Base-by-base conservation (phyloP, 2,329 filamentous ascomycete genomes). In the Emmonsiellopsis sp. region DNA sequence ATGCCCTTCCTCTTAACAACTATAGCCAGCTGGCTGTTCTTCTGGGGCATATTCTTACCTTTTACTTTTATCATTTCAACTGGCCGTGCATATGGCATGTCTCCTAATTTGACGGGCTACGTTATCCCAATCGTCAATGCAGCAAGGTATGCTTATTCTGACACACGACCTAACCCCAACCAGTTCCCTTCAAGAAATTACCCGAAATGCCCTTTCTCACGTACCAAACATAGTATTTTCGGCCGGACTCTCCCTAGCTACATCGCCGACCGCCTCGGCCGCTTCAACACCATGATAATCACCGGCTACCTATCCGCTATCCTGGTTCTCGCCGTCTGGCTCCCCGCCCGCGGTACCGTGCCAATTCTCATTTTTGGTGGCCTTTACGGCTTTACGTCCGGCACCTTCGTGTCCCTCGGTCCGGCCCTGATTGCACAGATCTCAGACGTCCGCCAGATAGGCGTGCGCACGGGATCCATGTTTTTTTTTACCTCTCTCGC, bases 321-420 rank as follows among this genome's bases (percentile, higher is more conserved):
- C 37, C 59, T 80, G 1, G 72, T 75, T 10, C 67, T 83, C 0
- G 77, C 74, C 32, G 65, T 85, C 2, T 79, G 81, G 81, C 68
- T 82, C 4, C 75, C 77, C 1, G 75, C 72, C 9, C 71, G 69
- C 2, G 72, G 72, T 39, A 78, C 82, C 8, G 76, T 77, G 0
- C 76, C 79, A 1, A 79, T 84, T 54, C 76, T 88, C 49, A 73
- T 82, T 37, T 88, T 87, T 65, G 76, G 79, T 10, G 73, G 78
- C n/a, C 67, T 87, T 6, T 89, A 86, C 59, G 86, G 85, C 14
- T 87, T 88, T 64, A 77, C 77, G 11, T 84, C 81, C 0, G 86
- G 86, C 10, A 80, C 80, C 2, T 86, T 83, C 60, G 79, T 86
- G 37, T 80, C 80, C 0, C 70, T 88, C 14, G 74, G 74, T 0